Percentiles rank a stretch among this genome's conserved stretches.
These are phyloP conservation scores for Xylariaceae sp. DNA, from an alignment of 2,329 filamentous ascomycete genomes.

Conservation along the genomic window DNA sequence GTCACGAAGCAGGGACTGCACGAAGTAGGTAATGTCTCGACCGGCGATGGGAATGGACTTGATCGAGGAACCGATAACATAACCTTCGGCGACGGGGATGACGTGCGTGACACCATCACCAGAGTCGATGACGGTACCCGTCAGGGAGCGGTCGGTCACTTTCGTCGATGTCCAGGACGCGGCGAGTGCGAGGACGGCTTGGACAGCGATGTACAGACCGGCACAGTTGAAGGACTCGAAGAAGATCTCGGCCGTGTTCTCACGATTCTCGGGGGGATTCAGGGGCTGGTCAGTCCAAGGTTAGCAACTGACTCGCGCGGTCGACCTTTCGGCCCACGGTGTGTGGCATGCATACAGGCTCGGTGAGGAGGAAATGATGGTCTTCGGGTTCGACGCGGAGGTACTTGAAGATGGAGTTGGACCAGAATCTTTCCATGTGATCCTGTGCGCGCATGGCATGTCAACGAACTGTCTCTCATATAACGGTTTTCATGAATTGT, in stretches of 20 bases:
- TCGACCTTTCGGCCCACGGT: background rate
- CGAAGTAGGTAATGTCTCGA: constrained; percentile 97
- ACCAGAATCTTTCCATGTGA: constrained; percentile 99
- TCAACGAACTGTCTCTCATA: constrained; percentile 14
- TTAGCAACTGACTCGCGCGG: constrained; percentile 9
- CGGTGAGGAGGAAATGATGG: constrained; percentile 95
- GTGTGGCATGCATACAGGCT: constrained; percentile 62
- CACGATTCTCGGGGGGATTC: constrained; percentile 96
- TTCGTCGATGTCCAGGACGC: constrained; percentile 99
- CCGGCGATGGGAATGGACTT: constrained; percentile 98
- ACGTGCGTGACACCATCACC: constrained; percentile 99
- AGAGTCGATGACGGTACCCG: constrained; percentile 96
- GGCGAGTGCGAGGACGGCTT: constrained; percentile 91
- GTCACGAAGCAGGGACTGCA: constrained; percentile 91
- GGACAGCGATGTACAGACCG: constrained; percentile 96
- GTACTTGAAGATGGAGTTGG: constrained; percentile 99
- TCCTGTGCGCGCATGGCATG: constrained; percentile 56
- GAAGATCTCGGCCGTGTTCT: constrained; percentile 99
- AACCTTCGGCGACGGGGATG: constrained; percentile 96
- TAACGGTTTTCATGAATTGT: background rate
- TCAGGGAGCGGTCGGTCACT: constrained; percentile 91
- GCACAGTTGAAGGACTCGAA: constrained; percentile 99
- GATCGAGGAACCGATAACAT: constrained; percentile 98
- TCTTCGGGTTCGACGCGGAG: constrained; percentile 96
- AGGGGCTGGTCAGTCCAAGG: constrained; percentile 58